These are phyloP conservation scores for Taphrina populina DNA, from an alignment of 1,139 yeast genomes.

Conservation along the genomic window DNA sequence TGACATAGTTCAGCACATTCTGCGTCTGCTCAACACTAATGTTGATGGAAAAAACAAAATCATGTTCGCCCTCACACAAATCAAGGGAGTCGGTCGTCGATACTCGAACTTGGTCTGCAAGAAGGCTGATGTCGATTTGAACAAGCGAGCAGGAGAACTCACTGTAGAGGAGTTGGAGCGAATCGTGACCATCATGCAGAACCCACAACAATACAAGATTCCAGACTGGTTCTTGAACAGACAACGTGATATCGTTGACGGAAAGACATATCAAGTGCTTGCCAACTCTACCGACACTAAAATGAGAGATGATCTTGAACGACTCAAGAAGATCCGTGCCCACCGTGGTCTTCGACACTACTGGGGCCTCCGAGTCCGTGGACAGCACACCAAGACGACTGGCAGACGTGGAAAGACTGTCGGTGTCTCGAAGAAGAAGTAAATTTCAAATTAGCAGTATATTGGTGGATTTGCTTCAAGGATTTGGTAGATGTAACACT, in stretches of 20 bases:
- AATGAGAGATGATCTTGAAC: slow-evolving; percentile 99
- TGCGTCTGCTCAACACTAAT: slow-evolving; percentile 99
- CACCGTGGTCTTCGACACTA: slow-evolving; percentile 99
- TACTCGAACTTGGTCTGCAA: slow-evolving; percentile 99
- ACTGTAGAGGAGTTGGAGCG: slow-evolving; percentile 99
- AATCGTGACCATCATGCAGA: slow-evolving; percentile 99
- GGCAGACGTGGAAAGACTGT: slow-evolving; percentile 80
- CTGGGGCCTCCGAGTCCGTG: slow-evolving; percentile 84
- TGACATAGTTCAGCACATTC: slow-evolving; percentile 85
- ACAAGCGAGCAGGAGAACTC: slow-evolving; percentile 99
- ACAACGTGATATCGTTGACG: slow-evolving; percentile 97
- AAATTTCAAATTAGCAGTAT: too few relatives aligned
- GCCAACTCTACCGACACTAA: slow-evolving; percentile 99
- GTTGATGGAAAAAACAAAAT: slow-evolving; percentile 99
- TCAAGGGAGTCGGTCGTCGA: slow-evolving; percentile 99
- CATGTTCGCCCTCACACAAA: slow-evolving; percentile 99
- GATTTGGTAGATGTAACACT: too few relatives aligned
- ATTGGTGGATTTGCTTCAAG: too few relatives aligned
- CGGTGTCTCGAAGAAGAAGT: slow-evolving; percentile 48
- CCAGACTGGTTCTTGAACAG: slow-evolving; percentile 99
- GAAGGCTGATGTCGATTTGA: slow-evolving; percentile 98
- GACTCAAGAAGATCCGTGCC: slow-evolving; percentile 99
- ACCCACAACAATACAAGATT: slow-evolving; percentile 98
- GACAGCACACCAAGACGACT: slow-evolving; percentile 95
- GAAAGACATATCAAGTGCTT: slow-evolving; percentile 98